Evolutionary conservation across 331 rosid species (phyloP), one percentile per base, ranked within the genome.

Genomic region (Rhamnella rubrinervis): DNA sequence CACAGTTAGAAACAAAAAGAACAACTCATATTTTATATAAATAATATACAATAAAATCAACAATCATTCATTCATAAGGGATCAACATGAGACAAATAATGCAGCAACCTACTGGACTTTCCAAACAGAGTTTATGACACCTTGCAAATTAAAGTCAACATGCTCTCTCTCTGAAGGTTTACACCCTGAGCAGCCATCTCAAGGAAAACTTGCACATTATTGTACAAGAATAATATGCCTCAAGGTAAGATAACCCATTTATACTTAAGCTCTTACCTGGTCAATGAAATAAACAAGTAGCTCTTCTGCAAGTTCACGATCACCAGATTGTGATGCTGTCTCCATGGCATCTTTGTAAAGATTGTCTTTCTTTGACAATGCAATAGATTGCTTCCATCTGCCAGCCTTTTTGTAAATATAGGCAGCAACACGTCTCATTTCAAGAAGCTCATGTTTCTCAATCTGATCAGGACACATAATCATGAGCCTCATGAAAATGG

Each of bases 281-380:
- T 95, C 97, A 78, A 95, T 95, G 82, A 91, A 95, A 77, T 89
- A 95, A 67, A 91, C 90, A 25, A 95, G 97, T 80, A 95, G 83
- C 83, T 95, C 97, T 79, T 91, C 97, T 1, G 97, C 96, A 68
- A 92, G 92, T 86, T 89, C 95, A 7, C 95, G 97, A 61, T 87
- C 97, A 74, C 96, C 96, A 26, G 98, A 89, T 68, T 92, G 98
- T 1, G 98, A 92, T 31, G 95, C 95, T 6, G 96, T 92, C 88
- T 92, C 96, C 98, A 92, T 92, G 77, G 92, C 92, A 80, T 92
- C 96, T 81, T 85, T 92, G 98, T 92, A 89, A 71, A 92, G 92
- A 71, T 87, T 92, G 71, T 89, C 97, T 82, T 92, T 89, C 90
- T 92, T 92, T 44, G 97, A 89, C 85, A 92, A 75, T 66, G 87